Conservation (phyloP, 2,329 filamentous ascomycete species). For the Xenosphaeropsis pyriputrescens region DNA sequence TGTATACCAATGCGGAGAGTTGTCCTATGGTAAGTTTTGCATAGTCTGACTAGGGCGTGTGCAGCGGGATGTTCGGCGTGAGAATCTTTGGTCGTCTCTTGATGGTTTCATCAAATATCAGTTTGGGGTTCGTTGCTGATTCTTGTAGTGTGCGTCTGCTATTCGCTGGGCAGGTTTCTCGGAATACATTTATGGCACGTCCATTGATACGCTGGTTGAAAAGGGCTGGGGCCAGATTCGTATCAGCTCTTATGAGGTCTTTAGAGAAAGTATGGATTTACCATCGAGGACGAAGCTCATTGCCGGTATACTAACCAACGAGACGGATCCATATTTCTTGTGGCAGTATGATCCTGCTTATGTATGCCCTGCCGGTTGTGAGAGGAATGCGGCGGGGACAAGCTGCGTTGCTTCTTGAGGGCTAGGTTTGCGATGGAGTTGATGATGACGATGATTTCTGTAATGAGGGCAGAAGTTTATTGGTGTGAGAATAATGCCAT, state of each 20-base stretch:
- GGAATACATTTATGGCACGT: conserved; percentile 39
- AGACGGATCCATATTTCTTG: conserved; percentile 35
- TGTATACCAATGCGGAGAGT: conserved; percentile 42
- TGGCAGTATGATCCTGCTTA: conserved; percentile 32
- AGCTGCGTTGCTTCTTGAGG: too few relatives aligned
- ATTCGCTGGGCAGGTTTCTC: conserved; percentile 39
- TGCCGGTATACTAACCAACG: conserved; percentile 29
- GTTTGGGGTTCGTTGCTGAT: not conserved
- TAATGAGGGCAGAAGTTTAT: too few relatives aligned
- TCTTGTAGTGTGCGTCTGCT: conserved; percentile 31
- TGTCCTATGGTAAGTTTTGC: conserved; percentile 29
- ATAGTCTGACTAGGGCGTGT: too few relatives aligned
- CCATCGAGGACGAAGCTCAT: conserved; percentile 23
- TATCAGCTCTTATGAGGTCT: conserved; percentile 28
- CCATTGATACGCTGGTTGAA: conserved; percentile 27
- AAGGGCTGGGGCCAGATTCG: conserved; percentile 36
- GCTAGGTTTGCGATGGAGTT: too few relatives aligned
- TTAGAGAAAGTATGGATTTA: conserved; percentile 25
- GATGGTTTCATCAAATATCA: not conserved
- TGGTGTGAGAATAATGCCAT: too few relatives aligned
- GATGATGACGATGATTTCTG: too few relatives aligned
- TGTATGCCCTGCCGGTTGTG: too few relatives aligned
- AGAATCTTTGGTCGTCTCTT: not conserved
- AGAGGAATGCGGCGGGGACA: too few relatives aligned
- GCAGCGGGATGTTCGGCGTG: too few relatives aligned